Conservation (phyloP, 768 basidiomycete species). For the Kwoniella sp. region DNA sequence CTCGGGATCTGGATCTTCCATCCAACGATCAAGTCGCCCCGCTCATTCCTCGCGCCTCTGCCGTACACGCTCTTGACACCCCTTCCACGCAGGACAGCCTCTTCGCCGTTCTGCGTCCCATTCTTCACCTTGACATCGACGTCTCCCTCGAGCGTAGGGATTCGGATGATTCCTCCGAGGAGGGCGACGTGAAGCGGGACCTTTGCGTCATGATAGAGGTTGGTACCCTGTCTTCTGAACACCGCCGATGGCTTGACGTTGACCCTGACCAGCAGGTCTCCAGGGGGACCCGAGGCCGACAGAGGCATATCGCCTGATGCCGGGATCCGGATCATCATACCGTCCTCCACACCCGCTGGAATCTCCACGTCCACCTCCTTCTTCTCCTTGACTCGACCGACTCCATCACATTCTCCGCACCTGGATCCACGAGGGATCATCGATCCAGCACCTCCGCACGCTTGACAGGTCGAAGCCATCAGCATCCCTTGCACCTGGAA, state of each 20-base stretch:
- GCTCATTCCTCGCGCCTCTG: constrained; percentile 21
- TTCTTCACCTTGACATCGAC: constrained; percentile 87
- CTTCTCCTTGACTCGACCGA: constrained; percentile 70
- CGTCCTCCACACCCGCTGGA: constrained; percentile 17
- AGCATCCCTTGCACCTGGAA: constrained; percentile 94
- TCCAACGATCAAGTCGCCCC: constrained; percentile 76
- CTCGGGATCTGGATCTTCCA: constrained; percentile 86
- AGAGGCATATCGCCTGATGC: constrained; percentile 79
- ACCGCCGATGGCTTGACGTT: constrained; percentile 74
- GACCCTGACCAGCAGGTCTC: constrained; percentile 83
- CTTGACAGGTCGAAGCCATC: constrained; percentile 84
- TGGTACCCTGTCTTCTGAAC: constrained; percentile 85
- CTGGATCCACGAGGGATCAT: constrained; percentile 70
- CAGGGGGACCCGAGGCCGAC: constrained; percentile 68
- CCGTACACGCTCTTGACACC: constrained; percentile 58
- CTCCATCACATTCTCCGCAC: constrained; percentile 75
- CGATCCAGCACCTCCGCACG: constrained; percentile 76
- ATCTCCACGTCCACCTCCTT: constrained; percentile 12
- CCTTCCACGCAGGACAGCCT: constrained; percentile 85
- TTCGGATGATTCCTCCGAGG: constrained; percentile 84
- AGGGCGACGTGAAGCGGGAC: constrained; percentile 88
- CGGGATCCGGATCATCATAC: constrained; percentile 54
- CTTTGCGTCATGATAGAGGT: constrained; percentile 81
- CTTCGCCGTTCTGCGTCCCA: constrained; percentile 94
- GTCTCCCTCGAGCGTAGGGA: constrained; percentile 91